Evolutionary conservation across 2,329 filamentous ascomycete species (phyloP), one percentile per base, ranked within the genome.

Genomic region (Neonectria punicea): DNA sequence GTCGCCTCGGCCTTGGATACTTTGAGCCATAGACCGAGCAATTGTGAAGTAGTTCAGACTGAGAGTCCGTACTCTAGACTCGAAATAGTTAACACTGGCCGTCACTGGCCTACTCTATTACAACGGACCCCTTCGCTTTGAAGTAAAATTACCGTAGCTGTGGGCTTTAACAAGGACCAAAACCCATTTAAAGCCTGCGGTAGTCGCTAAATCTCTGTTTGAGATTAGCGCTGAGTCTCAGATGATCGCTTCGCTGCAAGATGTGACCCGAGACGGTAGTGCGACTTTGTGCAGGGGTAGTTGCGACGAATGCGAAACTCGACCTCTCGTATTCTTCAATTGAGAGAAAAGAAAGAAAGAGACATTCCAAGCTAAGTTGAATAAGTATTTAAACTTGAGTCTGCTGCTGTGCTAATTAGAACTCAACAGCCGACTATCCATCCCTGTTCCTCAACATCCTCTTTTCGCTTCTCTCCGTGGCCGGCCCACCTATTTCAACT

Each of bases 261-360:
- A 62, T 62, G 63, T 28, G 22, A 53, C 53, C 25, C n/a, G 9
- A 44, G 41, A 53, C 56, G 34, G 30, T 54, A 22, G 58, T 65
- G 63, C 60, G 58, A 61, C 58, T 10, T 44, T 8, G 20, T 34
- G 46, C 55, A 55, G 63, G 60, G 58, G 49, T 44, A 2, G 47
- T 62, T 58, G 47, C 58, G 63, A 65, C 63, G 58, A 62, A 54
- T 54, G 41, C 51, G 63, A 65, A 62, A 65, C 63, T 43, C 49
- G 18, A 22, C 32, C 36, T 34, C 43, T 8, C 18, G 25, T 49
- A 50, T 28, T 44, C 50, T 32, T 39, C 58, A 43, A 39, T 34
- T 55, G 8, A 14, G 22, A 43, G 30, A 18, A 30, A 3, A 30
- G 30, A 28, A 3, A 30, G 30, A 28, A 20, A 20, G 53, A 44